Evolutionary conservation across 2,329 filamentous ascomycete species (phyloP).

Genomic region (Tolypocladium guangdongense): DNA sequence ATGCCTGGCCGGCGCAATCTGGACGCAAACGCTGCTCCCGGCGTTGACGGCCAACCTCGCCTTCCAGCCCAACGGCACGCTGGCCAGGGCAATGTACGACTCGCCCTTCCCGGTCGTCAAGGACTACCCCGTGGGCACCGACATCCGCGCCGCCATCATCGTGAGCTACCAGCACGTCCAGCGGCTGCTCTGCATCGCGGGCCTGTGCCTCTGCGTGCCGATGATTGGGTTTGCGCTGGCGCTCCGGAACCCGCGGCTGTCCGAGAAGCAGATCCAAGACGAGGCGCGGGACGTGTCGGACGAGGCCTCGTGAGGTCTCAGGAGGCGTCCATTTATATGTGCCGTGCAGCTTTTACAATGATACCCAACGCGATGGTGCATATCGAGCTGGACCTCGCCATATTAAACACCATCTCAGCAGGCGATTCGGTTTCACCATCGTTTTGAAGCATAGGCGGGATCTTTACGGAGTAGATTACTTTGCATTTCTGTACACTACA

Average conservation of each 20-base stretch:
- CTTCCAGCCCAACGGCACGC: conserved; percentile 21
- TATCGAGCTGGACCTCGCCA: neutral
- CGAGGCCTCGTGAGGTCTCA: neutral
- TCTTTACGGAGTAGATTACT: neutral
- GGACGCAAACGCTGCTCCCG: conserved; percentile 28
- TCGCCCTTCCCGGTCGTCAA: conserved; percentile 23
- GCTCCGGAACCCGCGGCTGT: conserved; percentile 32
- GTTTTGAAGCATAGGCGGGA: neutral
- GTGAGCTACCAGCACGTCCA: conserved; percentile 33
- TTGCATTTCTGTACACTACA: neutral
- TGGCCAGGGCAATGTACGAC: conserved; percentile 25
- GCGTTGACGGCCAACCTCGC: conserved; percentile 19
- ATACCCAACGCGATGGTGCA: neutral
- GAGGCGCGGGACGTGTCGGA: conserved; percentile 4
- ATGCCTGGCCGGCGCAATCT: conserved; percentile 28
- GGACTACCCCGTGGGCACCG: conserved; percentile 29
- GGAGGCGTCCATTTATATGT: neutral
- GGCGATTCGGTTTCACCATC: neutral
- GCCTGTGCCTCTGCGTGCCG: conserved; percentile 33
- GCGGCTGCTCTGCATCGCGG: conserved; percentile 31
- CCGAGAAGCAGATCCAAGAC: conserved; percentile 19
- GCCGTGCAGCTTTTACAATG: neutral
- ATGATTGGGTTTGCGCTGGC: conserved; percentile 32
- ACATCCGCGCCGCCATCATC: conserved; percentile 32
- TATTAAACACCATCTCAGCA: neutral